These are phyloP conservation scores for Groenewaldozyma sp. DNA, from an alignment of 1,139 yeast genomes.

Conservation along the genomic window DNA sequence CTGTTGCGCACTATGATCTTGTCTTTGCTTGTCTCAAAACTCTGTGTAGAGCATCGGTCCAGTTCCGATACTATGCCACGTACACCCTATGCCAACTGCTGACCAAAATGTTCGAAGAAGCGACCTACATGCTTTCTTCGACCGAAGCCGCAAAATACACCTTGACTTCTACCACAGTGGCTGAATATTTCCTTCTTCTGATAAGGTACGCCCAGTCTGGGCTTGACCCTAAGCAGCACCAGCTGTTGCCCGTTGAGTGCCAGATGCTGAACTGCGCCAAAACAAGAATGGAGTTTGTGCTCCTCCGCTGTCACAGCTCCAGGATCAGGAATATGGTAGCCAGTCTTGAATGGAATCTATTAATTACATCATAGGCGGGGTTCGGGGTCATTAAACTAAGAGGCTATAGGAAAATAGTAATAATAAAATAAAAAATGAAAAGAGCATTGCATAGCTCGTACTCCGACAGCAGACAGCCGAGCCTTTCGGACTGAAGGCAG, in stretches of 20 bases:
- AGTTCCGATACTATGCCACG: background rate
- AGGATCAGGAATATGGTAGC: background rate
- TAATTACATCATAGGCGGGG: too few species aligned
- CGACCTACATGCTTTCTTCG: background rate
- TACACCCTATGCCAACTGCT: background rate
- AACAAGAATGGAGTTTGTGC: background rate
- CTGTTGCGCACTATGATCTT: background rate
- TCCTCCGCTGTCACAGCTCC: slow-evolving; percentile 1
- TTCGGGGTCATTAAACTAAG: background rate
- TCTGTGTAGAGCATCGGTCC: background rate
- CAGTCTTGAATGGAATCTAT: slow-evolving; percentile 2
- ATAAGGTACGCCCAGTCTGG: background rate
- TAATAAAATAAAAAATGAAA: background rate
- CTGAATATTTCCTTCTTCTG: background rate
- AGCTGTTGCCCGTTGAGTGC: slow-evolving; percentile 1
- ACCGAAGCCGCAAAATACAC: background rate
- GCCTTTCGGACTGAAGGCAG: too few species aligned
- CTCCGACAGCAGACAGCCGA: too few species aligned
- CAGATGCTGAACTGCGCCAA: background rate
- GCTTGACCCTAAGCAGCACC: too few species aligned
- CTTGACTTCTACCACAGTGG: background rate
- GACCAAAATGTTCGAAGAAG: background rate
- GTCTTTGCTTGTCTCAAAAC: background rate
- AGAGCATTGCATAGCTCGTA: too few species aligned
- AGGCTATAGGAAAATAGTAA: background rate